These are phyloP conservation scores for Ganoderma boninense DNA, from an alignment of 1,284 basidiomycete genomes.

Conservation along the genomic window DNA sequence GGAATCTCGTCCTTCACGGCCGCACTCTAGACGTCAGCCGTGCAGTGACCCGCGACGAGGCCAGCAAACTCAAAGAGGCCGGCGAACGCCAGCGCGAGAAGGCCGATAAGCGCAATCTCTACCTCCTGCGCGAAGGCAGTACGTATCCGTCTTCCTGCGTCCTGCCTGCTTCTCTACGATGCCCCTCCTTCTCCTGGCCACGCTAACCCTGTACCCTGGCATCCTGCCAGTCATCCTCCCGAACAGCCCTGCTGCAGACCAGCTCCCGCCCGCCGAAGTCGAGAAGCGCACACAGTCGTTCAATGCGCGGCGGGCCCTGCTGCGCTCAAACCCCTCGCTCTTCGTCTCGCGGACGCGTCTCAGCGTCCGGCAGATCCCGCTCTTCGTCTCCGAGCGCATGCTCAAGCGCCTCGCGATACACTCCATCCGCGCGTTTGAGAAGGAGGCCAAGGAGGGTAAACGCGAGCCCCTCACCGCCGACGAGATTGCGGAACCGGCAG, in stretches of 20 bases:
- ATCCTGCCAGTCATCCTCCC: conserved; percentile 79
- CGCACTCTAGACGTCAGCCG: conserved; percentile 91
- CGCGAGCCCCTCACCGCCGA: conserved; percentile 75
- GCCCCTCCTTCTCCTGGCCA: neutral
- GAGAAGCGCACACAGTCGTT: conserved; percentile 87
- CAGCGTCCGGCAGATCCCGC: conserved; percentile 91
- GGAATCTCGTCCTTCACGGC: conserved; percentile 89
- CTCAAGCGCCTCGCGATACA: conserved; percentile 90
- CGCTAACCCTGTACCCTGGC: neutral
- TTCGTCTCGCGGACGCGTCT: conserved; percentile 96
- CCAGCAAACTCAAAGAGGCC: conserved; percentile 86
- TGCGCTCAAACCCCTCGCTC: conserved; percentile 91
- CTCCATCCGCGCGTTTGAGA: conserved; percentile 82
- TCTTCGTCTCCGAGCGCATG: conserved; percentile 89
- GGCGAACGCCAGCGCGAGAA: conserved; percentile 88
- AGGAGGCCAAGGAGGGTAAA: conserved; percentile 75
- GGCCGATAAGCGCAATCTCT: conserved; percentile 95
- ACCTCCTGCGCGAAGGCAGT: conserved; percentile 96
- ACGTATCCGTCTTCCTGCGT: conserved; percentile 37
- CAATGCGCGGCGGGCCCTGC: conserved; percentile 80
- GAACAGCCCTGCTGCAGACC: conserved; percentile 80
- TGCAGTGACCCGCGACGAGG: conserved; percentile 92
- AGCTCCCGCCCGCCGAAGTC: conserved; percentile 76
- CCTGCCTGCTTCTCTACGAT: neutral
- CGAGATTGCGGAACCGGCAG: conserved; percentile 63